Evolutionary conservation across 2,329 filamentous ascomycete genomes (phyloP).

Genomic region (Chrysoporthe cubensis): DNA sequence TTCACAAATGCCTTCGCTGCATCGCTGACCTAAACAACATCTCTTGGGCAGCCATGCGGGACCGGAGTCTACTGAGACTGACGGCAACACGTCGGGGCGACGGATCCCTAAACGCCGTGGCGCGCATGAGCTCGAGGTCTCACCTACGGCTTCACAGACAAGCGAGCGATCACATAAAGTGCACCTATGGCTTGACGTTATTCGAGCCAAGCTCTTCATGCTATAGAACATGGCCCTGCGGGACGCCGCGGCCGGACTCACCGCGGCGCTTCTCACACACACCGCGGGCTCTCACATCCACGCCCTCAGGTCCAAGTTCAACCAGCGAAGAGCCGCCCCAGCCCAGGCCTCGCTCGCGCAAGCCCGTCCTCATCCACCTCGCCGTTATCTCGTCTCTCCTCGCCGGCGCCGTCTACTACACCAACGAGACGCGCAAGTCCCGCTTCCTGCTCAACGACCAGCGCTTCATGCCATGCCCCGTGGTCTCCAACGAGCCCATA

Average conservation of each 20-base stretch:
- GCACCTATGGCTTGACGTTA: not conserved
- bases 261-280: slow-evolving; percentile 4
- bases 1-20: not conserved
- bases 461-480: slow-evolving; percentile 68
- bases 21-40: not conserved
- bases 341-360: not conserved
- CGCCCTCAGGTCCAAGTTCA: not conserved
- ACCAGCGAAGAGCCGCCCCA: not conserved
- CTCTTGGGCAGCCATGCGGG: not conserved
- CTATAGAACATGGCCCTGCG: not conserved
- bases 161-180: not conserved
- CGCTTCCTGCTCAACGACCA: slow-evolving; percentile 54
- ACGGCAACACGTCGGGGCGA: not conserved
- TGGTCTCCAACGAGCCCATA: slow-evolving; percentile 63
- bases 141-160: not conserved
- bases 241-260: not conserved
- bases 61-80: not conserved
- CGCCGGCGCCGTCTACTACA: slow-evolving; percentile 6
- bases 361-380: slow-evolving; percentile 1
- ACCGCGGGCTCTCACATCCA: not conserved
- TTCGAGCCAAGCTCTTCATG: not conserved
- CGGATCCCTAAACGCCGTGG: not conserved
- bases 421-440: slow-evolving; percentile 15
- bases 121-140: not conserved
- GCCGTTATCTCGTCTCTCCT: not conserved